Evolutionary conservation across 2,329 filamentous ascomycete genomes (phyloP).

Genomic region (Corinectria fuckeliana): DNA sequence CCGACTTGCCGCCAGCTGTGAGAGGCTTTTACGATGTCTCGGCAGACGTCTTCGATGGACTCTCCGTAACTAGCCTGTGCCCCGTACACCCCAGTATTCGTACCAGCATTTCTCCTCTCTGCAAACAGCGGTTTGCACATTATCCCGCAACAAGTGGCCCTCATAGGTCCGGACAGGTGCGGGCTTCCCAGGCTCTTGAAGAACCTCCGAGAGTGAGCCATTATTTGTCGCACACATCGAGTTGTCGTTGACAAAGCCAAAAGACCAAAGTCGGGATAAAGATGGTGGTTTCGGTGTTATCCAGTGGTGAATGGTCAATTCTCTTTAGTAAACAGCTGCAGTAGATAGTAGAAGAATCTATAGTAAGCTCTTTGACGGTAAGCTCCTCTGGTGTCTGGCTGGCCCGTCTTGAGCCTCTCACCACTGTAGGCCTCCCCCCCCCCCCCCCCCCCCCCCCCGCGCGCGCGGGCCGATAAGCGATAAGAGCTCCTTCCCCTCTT

Average conservation of each 20-base stretch:
- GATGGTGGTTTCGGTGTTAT: conserved; percentile 12
- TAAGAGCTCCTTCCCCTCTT: conserved; percentile 33
- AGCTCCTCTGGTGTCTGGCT: neutral
- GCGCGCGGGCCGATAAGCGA: conserved; percentile 39
- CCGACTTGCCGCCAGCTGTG: conserved; percentile 7
- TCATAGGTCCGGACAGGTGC: conserved; percentile 5
- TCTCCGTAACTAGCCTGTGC: neutral
- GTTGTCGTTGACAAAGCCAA: conserved; percentile 4
- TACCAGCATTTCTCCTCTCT: neutral
- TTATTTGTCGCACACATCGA: conserved; percentile 9
- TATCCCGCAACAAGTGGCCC: conserved; percentile 12
- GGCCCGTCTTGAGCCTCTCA: too few relatives aligned
- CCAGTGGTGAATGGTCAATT: conserved; percentile 10
- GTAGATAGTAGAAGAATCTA: conserved; percentile 2
- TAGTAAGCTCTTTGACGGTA: conserved; percentile 3
- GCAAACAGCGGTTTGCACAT: neutral
- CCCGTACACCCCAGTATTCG: neutral
- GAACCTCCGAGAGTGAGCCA: conserved; percentile 17
- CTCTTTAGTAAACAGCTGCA: conserved; percentile 14
- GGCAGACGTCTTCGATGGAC: conserved; percentile 6
- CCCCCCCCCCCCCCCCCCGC: neutral
- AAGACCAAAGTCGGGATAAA: conserved; percentile 6
- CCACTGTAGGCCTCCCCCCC: too few relatives aligned
- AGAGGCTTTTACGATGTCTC: conserved; percentile 28
- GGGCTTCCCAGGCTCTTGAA: neutral